Percentiles rank a stretch among this genome's conserved stretches.
Evolutionary conservation across 768 basidiomycete genomes (phyloP).

Genomic region (Asterophora lycoperdoides): DNA sequence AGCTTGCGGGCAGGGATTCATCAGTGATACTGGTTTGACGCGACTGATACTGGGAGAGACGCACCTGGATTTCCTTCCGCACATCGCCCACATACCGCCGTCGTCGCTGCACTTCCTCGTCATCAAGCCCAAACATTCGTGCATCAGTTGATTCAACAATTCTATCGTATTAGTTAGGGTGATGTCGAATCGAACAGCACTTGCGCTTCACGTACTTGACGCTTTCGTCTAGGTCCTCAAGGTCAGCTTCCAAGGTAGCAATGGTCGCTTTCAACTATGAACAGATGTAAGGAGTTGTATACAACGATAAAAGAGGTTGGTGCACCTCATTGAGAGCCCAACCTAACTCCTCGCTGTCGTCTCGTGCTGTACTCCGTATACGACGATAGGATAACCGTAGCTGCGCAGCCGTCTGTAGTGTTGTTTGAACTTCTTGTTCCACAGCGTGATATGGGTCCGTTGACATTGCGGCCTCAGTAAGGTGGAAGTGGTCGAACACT

Average conservation of each 20-base stretch:
- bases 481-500: too few species aligned
- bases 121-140: conserved; percentile 77
- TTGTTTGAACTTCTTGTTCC: conserved; percentile 74
- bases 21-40: conserved; percentile 19
- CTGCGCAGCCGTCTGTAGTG: conserved; percentile 66
- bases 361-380: conserved; percentile 68
- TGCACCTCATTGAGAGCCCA: conserved; percentile 77
- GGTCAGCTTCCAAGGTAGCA: conserved; percentile 74
- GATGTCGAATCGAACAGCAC: not conserved
- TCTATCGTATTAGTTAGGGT: conserved; percentile 33
- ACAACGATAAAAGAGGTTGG: conserved; percentile 4
- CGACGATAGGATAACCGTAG: conserved; percentile 73
- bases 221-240: conserved; percentile 92
- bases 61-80: conserved; percentile 74
- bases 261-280: conserved; percentile 72
- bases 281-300: not conserved
- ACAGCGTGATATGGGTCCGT: conserved; percentile 86
- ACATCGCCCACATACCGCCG: conserved; percentile 75
- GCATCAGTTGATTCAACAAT: conserved; percentile 86
- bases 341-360: conserved; percentile 74
- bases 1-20: conserved; percentile 36
- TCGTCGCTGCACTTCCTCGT: conserved; percentile 70
- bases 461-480: conserved; percentile 41
- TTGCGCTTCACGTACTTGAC: conserved; percentile 56
- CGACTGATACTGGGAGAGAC: conserved; percentile 17